Conservation (phyloP, 495 filamentous ascomycete species). For the Chaetomium tenue region DNA sequence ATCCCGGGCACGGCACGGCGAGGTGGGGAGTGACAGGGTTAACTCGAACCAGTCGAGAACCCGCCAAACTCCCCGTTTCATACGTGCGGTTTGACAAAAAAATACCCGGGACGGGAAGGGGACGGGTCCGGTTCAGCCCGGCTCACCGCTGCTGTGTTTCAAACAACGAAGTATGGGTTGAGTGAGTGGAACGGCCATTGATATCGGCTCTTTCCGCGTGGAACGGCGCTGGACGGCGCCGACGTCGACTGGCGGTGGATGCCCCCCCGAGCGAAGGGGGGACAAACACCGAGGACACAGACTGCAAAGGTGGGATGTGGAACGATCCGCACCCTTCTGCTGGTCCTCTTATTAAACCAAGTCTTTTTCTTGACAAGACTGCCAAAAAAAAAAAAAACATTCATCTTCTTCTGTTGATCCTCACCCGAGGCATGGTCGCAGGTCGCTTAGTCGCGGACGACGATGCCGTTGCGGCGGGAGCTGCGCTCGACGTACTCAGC, state of each 20-base stretch:
- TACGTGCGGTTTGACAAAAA: background rate
- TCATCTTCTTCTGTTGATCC: conserved; percentile 28
- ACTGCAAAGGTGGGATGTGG: conserved; percentile 1
- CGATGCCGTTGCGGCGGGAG: conserved; percentile 73
- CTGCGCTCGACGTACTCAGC: conserved; percentile 56
- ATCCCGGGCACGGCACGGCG: conserved; percentile 11
- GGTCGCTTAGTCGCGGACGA: conserved; percentile 55
- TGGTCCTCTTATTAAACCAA: conserved; percentile 17
- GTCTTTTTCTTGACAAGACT: conserved; percentile 13
- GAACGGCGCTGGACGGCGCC: conserved; percentile 8
- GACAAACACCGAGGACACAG: conserved; percentile 6
- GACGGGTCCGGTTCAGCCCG: background rate
- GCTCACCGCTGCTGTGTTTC: conserved; percentile 22
- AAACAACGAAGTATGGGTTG: conserved; percentile 22
- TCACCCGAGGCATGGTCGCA: conserved; percentile 31
- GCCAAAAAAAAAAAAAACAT: conserved; percentile 18
- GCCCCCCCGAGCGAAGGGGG: too few relatives aligned
- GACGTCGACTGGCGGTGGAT: conserved; percentile 5
- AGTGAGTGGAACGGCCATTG: conserved; percentile 21
- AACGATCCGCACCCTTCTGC: background rate
- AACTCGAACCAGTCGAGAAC: conserved; percentile 11
- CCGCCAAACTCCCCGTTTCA: background rate
- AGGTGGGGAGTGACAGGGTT: background rate
- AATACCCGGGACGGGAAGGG: background rate
- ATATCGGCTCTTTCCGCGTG: background rate